Base-by-base conservation (phyloP, 192 early-diverging fungal species). In the Funneliformis mosseae region DNA sequence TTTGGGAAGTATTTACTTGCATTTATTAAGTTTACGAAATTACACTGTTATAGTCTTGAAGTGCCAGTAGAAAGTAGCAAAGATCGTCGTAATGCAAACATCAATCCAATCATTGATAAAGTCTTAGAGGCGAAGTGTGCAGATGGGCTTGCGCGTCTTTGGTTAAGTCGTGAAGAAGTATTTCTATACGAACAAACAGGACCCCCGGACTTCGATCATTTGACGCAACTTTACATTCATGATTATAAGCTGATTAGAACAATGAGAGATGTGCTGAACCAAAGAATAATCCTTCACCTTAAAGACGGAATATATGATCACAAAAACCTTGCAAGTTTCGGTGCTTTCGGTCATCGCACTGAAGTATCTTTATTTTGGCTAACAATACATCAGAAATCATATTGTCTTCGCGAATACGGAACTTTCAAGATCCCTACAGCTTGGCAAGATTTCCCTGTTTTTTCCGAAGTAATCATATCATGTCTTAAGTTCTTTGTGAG, bases 41-140 rank as follows among this genome's bases (percentile, higher is more conserved):
- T 46, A 77, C 61, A 77, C 62, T 77, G 76, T 77, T 66, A 77
- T 77, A 77, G 76, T 77, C 76, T 77, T 77, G 71, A 73, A 42
- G 4, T 71, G 14, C 39, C 69, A n/a, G 27, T 71, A 10, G 41
- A 71, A 71, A 73, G 71, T 16, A 66, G 62, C 62, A 77, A 77
- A 45, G 76, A 8, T 77, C 76, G 76, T 77, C 61, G 62, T 64
- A 77, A 77, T 38, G 33, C 76, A 62, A 28, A n/a, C 18, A 77
- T 77, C 2, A 77, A 77, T 66, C n/a, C 76, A 77, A 77, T 77
- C 41, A 10, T 77, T 77, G 76, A 77, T 77, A 77, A 23, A 46
- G 76, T 77, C 7, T 77, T 77, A 77, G 76, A 77, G 7, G 76
- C 76, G 12, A 77, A 77, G 41, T 77, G 76, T 23, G 76, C 76